These are phyloP conservation scores for Irpex lacteus DNA, from an alignment of 1,284 basidiomycete genomes.

Conservation along the genomic window DNA sequence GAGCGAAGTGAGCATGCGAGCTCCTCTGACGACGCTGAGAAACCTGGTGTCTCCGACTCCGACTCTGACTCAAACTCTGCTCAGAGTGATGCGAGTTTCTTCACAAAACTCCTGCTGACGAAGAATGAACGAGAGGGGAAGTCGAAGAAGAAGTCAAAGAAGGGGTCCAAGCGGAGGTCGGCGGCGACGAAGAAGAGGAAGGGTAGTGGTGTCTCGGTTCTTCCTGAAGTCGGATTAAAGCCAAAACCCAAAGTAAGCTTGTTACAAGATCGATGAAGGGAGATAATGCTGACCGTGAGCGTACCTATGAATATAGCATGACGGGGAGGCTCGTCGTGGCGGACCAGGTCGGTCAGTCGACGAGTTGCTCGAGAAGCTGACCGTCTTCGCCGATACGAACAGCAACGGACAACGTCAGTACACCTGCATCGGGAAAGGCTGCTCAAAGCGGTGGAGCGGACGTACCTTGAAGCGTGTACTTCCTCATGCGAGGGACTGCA, in stretches of 20 bases:
- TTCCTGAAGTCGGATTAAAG: not conserved
- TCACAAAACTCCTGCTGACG: not conserved
- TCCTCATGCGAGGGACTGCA: not conserved
- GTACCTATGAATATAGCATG: not conserved
- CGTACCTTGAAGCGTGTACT: not conserved
- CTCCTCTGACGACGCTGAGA: not conserved
- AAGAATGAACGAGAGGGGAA: not conserved
- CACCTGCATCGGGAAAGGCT: not conserved
- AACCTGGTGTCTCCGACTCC: not conserved
- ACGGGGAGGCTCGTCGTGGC: not conserved
- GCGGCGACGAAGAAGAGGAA: not conserved
- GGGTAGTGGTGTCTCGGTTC: not conserved
- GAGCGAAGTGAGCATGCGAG: not conserved
- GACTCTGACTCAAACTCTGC: not conserved
- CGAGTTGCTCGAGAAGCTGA: not conserved
- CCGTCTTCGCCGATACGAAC: not conserved
- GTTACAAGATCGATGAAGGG: not conserved
- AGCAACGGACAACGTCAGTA: not conserved
- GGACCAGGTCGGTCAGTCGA: not conserved
- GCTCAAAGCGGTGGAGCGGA: not conserved
- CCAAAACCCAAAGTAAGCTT: not conserved
- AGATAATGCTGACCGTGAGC: not conserved
- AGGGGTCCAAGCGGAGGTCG: too few species aligned
- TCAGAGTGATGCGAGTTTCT: not conserved
- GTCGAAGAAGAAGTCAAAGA: not conserved